Conservation (phyloP, 768 basidiomycete species). For the Pilatotrama ljubarskyi region DNA sequence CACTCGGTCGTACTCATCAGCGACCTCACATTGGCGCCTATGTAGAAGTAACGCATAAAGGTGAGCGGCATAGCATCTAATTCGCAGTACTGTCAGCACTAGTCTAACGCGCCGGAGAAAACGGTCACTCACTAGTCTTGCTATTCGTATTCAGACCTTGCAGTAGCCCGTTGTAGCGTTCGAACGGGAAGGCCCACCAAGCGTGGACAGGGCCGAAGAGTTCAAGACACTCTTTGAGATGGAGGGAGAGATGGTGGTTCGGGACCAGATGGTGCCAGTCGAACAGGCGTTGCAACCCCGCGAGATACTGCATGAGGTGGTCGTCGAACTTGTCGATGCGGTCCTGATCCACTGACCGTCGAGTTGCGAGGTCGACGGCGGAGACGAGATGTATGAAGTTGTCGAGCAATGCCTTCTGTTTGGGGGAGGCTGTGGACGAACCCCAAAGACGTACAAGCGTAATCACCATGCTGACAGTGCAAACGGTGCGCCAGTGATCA, state of each 20-base stretch:
- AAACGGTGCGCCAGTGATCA: constrained; percentile 35
- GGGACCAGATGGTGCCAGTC: constrained; percentile 29
- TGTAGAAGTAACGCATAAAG: constrained; percentile 1
- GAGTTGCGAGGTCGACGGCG: constrained; percentile 27
- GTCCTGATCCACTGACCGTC: neutral
- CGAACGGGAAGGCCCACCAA: constrained; percentile 31
- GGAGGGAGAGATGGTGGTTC: constrained; percentile 35
- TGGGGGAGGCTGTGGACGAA: neutral
- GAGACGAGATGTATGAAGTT: constrained; percentile 9
- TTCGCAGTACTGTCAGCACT: neutral
- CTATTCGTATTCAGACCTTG: constrained; percentile 29
- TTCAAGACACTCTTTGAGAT: constrained; percentile 30
- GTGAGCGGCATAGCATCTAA: neutral
- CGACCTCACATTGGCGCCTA: neutral
- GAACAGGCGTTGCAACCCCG: constrained; percentile 23
- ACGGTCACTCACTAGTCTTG: neutral
- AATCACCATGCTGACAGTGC: constrained; percentile 35
- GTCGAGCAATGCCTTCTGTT: neutral
- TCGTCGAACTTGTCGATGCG: constrained; percentile 7
- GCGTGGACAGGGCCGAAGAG: constrained; percentile 33
- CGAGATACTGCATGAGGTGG: constrained; percentile 25
- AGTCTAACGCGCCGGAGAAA: no score
- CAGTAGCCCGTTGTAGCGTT: constrained; percentile 32
- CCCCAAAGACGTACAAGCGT: constrained; percentile 41
- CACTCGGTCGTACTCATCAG: neutral